These are phyloP conservation scores for Colletotrichum spaethianum DNA, from an alignment of 2,329 filamentous ascomycete genomes.

Conservation along the genomic window DNA sequence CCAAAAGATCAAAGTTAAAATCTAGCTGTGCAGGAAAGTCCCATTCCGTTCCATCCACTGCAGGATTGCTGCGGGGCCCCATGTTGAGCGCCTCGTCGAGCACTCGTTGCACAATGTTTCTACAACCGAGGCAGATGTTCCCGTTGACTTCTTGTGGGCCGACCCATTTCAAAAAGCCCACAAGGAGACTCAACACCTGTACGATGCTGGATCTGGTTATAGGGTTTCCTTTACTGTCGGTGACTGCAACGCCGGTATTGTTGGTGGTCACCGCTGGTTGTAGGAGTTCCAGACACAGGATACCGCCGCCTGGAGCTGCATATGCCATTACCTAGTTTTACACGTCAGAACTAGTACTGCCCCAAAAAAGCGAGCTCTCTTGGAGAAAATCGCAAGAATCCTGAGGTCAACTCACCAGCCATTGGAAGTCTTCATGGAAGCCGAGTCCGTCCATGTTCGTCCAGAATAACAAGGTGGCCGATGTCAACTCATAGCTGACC, in stretches of 20 bases:
- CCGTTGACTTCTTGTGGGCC: conserved; percentile 62
- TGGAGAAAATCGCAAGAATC: too few relatives aligned
- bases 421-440: conserved; percentile 61
- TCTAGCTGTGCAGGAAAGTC: conserved; percentile 49
- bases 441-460: conserved; percentile 62
- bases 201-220: conserved; percentile 64
- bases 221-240: conserved; percentile 47
- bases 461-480: conserved; percentile 62
- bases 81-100: conserved; percentile 64
- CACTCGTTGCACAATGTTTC: conserved; percentile 63
- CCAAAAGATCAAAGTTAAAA: conserved; percentile 63
- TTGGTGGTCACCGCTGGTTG: conserved; percentile 48
- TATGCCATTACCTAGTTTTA: conserved; percentile 61
- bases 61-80: conserved; percentile 38
- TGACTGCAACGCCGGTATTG: conserved; percentile 9
- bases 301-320: conserved; percentile 63
- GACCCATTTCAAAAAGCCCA: conserved; percentile 67
- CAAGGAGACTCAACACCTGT: conserved; percentile 65
- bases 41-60: conserved; percentile 49
- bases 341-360: conserved; percentile 34
- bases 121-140: conserved; percentile 60
- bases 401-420: conserved; percentile 55
- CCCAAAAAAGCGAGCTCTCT: background rate
- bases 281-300: conserved; percentile 65
- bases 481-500: conserved; percentile 63